These are phyloP conservation scores for Sarocladiaceae sp. DNA, from an alignment of 2,329 filamentous ascomycete genomes.

Conservation along the genomic window DNA sequence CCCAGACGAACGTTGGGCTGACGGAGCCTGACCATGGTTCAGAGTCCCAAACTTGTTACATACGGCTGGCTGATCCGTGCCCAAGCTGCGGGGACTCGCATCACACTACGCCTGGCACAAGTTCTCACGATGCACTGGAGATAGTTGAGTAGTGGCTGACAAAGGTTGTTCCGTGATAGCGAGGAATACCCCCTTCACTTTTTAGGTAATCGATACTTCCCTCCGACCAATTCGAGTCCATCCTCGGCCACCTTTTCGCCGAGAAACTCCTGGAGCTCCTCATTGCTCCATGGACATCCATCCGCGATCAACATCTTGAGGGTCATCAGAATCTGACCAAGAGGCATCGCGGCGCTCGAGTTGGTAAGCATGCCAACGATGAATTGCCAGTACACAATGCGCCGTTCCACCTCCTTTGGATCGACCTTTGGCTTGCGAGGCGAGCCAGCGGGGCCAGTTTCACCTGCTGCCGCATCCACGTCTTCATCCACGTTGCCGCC, in stretches of 20 bases:
- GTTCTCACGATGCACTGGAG: neutral
- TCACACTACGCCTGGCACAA: too few relatives aligned
- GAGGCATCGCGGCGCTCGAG: conserved; percentile 73
- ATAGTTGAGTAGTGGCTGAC: too few relatives aligned
- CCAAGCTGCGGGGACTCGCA: too few relatives aligned
- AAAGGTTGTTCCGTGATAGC: too few relatives aligned
- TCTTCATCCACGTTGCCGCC: conserved; percentile 26
- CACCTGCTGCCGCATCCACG: conserved; percentile 16
- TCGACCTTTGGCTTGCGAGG: conserved; percentile 54
- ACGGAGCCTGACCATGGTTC: too few relatives aligned
- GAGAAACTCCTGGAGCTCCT: conserved; percentile 80
- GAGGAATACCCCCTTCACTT: conserved; percentile 36
- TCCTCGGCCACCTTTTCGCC: conserved; percentile 70
- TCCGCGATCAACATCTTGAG: conserved; percentile 86
- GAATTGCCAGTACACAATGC: conserved; percentile 80
- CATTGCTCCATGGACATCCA: conserved; percentile 84
- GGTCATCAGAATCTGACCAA: conserved; percentile 86
- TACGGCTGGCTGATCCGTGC: too few relatives aligned
- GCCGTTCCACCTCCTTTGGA: conserved; percentile 58
- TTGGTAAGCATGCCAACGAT: conserved; percentile 95
- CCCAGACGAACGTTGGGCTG: too few relatives aligned
- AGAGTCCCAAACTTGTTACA: too few relatives aligned
- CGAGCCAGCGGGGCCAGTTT: conserved; percentile 19
- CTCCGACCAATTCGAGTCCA: conserved; percentile 64
- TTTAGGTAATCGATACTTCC: conserved; percentile 64